Evolutionary conservation across 371 early-diverging fungal species (phyloP).

Genomic region (Lichtheimia corymbifera): DNA sequence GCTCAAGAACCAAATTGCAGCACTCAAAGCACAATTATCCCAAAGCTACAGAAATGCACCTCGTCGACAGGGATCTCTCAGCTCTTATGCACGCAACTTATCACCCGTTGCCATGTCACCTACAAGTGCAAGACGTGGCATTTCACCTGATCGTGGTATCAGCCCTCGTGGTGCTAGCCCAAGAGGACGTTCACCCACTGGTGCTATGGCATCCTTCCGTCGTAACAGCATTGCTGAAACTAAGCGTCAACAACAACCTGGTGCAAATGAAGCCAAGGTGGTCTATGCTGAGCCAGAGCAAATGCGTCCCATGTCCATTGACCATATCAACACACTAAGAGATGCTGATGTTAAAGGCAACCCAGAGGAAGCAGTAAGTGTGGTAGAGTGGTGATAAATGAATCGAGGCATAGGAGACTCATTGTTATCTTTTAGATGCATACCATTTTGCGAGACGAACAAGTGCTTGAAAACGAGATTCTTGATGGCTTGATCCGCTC

Average conservation of each 20-base stretch:
- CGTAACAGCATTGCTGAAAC: conserved; percentile 32
- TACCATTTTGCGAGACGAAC: conserved; percentile 62
- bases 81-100: conserved; percentile 32
- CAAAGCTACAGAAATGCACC: conserved; percentile 42
- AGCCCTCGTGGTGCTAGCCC: conserved; percentile 31
- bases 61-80: conserved; percentile 42
- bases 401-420: conserved; percentile 12
- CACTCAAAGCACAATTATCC: conserved; percentile 54
- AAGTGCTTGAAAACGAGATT: conserved; percentile 82
- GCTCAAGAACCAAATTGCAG: conserved; percentile 53
- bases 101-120: conserved; percentile 35
- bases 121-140: conserved; percentile 27
- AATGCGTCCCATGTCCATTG: conserved; percentile 48
- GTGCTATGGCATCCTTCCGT: conserved; percentile 26
- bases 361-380: conserved; percentile 46
- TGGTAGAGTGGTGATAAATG: neutral
- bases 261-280: too few species aligned
- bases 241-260: neutral
- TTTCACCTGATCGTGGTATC: conserved; percentile 29
- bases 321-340: conserved; percentile 30
- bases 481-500: conserved; percentile 85
- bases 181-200: conserved; percentile 43
- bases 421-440: conserved; percentile 35
- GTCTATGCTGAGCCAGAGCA: conserved; percentile 20
- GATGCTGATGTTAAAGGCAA: conserved; percentile 36